These are phyloP conservation scores for Ascochyta pisi DNA, from an alignment of 2,329 filamentous ascomycete species.

Conservation along the genomic window DNA sequence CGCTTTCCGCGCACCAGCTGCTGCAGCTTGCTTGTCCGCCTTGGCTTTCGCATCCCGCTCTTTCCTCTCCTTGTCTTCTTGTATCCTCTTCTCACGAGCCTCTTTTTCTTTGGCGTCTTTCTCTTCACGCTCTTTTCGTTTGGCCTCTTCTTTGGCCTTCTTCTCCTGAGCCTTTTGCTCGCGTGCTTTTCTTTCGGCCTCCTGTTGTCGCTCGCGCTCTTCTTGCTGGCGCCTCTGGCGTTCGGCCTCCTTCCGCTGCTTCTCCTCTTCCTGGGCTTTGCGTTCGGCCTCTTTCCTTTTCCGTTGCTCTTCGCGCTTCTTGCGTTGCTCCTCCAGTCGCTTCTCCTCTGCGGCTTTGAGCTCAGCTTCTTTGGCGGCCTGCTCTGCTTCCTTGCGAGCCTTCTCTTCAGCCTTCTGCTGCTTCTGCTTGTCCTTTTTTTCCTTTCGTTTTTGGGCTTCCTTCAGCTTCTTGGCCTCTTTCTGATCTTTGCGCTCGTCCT, in stretches of 20 bases:
- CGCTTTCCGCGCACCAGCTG: conserved; percentile 42
- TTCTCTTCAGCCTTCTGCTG: conserved; percentile 90
- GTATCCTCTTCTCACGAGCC: conserved; percentile 70
- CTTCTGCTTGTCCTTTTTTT: conserved; percentile 89
- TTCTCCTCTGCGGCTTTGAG: conserved; percentile 77
- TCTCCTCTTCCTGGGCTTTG: conserved; percentile 89
- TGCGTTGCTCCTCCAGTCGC: conserved; percentile 79
- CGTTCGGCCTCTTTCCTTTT: conserved; percentile 90
- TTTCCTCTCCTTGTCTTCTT: conserved; percentile 63
- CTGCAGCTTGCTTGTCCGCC: conserved; percentile 46
- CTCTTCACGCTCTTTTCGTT: conserved; percentile 77
- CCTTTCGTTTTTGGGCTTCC: conserved; percentile 93
- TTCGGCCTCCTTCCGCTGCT: conserved; percentile 82
- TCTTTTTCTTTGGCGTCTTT: conserved; percentile 73
- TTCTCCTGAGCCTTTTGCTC: conserved; percentile 83
- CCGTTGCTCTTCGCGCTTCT: conserved; percentile 86
- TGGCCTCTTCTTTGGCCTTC: conserved; percentile 72
- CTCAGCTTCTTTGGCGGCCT: conserved; percentile 83
- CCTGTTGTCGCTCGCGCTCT: conserved; percentile 83
- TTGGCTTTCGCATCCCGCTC: conserved; percentile 65
- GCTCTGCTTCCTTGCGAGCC: conserved; percentile 85
- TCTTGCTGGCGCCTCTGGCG: conserved; percentile 79
- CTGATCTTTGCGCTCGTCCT: conserved; percentile 75
- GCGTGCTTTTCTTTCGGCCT: conserved; percentile 81
- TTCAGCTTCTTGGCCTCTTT: conserved; percentile 92